Base-by-base conservation (phyloP, 1,139 yeast genomes). In the Hyphopichia fennica region DNA sequence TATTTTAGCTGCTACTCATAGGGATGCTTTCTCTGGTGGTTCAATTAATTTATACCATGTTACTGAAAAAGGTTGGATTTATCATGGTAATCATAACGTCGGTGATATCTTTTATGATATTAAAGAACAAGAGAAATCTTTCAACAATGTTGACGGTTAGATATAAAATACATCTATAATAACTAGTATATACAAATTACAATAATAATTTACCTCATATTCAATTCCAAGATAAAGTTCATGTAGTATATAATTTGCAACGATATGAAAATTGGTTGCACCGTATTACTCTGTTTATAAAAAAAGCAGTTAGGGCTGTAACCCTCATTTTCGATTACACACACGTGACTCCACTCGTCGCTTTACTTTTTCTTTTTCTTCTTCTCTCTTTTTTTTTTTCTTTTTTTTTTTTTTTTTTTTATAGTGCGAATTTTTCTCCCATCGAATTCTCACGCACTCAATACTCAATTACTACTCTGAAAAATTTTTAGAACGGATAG, bases 21-120 rank as follows among this genome's bases (percentile, higher is more conserved):
- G 99, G 76, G 99, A 93, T 67, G 99, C 99, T 11, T 95, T 77
- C 69, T 90, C 98, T 43, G 99, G 99, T 76, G 99, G 99, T 57
- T 87, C 96, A 1, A 82, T 91, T 50, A 93, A 93, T 65, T 74
- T 93, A 58, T 93, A 85, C 65, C 99, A 93, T 60, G 93, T 93
- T 45, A 86, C 95, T 35, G 96, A 89, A 67, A 65, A 79, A 41
- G 99, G 99, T 40, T 95, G 99, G 99, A 78, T 79, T 33, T 93
- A 81, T 72, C 97, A 93, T 60, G 99, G 99, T 49, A 91, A 93
- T 67, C 85, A 84, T 67, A 91, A 91, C 62, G 96, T 91, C 48
- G 96, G 95, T 47, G 84, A 87, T 40, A 77, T 87, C 45, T 88
- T 93, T 74, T 93, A 96, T 91, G 95, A 89, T 58, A 80, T 88